Conservation (phyloP, 225 moss, liverwort and hornwort genomes). For the Sphagnum tenellum region DNA sequence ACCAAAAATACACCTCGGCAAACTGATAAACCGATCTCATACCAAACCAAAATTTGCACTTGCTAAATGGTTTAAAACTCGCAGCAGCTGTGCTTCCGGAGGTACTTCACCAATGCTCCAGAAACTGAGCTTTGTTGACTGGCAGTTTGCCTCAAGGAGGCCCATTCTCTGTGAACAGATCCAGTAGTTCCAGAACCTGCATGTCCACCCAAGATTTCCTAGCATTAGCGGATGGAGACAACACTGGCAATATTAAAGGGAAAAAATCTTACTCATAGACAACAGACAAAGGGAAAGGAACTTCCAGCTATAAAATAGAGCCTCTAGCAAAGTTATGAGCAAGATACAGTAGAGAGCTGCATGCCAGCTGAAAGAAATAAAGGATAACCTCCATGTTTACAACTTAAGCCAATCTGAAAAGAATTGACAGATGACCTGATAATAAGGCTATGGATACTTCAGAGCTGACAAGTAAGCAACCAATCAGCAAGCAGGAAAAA, state of each 20-base stretch:
- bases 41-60: not conserved
- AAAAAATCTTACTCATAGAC: too few relatives aligned
- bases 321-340: not conserved
- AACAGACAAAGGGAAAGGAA: too few relatives aligned
- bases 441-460: too few relatives aligned
- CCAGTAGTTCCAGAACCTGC: constrained; percentile 51
- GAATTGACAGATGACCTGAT: too few relatives aligned
- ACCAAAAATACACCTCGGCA: not conserved
- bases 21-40: not conserved
- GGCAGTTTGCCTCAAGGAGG: not conserved
- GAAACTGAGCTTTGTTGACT: not conserved
- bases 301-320: too few relatives aligned
- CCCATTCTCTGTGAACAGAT: constrained; percentile 51
- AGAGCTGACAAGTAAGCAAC: too few relatives aligned
- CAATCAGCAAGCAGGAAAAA: too few relatives aligned
- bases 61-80: not conserved
- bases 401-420: too few relatives aligned
- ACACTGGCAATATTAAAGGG: too few relatives aligned
- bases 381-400: too few relatives aligned
- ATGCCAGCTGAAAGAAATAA: not conserved
- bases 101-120: not conserved
- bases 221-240: too few relatives aligned
- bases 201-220: not conserved
- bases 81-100: not conserved
- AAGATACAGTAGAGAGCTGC: constrained; percentile 1